phyloP scores from a whole-genome alignment of 495 filamentous ascomycete genomes.

The Lentithecium fluviatile region DNA sequence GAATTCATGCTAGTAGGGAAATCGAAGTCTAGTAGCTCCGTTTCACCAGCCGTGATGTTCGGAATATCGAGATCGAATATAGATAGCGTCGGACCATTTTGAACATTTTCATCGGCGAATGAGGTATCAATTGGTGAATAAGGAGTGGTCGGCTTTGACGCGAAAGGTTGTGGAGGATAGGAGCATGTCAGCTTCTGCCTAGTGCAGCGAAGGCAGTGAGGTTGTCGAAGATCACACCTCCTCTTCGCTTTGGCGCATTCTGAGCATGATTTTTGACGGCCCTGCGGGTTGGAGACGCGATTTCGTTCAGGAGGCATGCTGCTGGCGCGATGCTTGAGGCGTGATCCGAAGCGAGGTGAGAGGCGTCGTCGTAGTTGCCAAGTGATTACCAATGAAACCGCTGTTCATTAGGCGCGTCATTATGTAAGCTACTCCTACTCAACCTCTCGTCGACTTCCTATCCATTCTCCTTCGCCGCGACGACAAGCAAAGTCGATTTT shows the following conservation, averaged over 20 bases:
- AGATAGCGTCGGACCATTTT: not conserved
- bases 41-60: not conserved
- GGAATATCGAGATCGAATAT: not conserved
- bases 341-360: too few species aligned
- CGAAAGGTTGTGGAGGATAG: constrained; percentile 39
- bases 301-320: constrained; percentile 11
- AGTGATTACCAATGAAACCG: too few species aligned
- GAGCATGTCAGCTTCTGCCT: constrained; percentile 46
- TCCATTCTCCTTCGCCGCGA: too few species aligned
- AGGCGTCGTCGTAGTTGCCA: too few species aligned
- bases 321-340: too few species aligned
- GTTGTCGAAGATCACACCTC: constrained; percentile 48
- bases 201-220: constrained; percentile 51
- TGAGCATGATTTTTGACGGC: constrained; percentile 52
- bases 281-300: constrained; percentile 44
- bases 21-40: constrained; percentile 20
- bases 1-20: not conserved
- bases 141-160: not conserved
- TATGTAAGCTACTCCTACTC: too few species aligned
- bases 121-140: not conserved
- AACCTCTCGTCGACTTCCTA: too few species aligned
- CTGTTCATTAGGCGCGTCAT: too few species aligned
- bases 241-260: constrained; percentile 48
- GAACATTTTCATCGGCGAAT: not conserved
- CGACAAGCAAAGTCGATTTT: too few species aligned